Evolutionary conservation across 179 eudicot species (phyloP).

Genomic region (Pouteria campechiana): DNA sequence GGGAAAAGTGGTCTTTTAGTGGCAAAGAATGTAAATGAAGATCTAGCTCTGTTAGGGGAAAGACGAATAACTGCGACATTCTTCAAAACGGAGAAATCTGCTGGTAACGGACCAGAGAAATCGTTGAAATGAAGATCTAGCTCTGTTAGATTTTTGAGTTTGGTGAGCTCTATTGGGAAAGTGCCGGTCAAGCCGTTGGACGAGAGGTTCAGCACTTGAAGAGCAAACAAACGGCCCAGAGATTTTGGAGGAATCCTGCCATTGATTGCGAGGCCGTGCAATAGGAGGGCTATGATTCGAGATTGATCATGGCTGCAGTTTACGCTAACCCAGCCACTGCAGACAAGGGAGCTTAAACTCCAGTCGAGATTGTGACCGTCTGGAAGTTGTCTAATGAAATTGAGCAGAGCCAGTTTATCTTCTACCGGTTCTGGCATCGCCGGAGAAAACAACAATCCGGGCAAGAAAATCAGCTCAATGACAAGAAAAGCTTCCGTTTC

Average conservation of each 20-base stretch:
- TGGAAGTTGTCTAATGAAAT: slow-evolving; percentile 17
- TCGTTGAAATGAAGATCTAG: slow-evolving; percentile 33
- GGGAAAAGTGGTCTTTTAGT: slow-evolving; percentile 32
- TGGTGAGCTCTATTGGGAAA: slow-evolving; percentile 40
- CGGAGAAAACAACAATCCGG: slow-evolving; percentile 11
- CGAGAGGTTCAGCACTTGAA: slow-evolving; percentile 34
- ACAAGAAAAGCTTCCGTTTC: too few relatives aligned
- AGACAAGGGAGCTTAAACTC: slow-evolving; percentile 23
- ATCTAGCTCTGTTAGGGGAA: too few relatives aligned
- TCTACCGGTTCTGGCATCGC: slow-evolving; percentile 40
- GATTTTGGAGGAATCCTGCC: slow-evolving; percentile 37
- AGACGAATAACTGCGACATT: slow-evolving; percentile 28
- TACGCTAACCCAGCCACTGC: slow-evolving; percentile 48
- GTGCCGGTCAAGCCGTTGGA: slow-evolving; percentile 36
- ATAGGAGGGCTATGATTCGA: slow-evolving; percentile 21
- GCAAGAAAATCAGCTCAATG: slow-evolving; percentile 21
- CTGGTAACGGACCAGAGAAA: slow-evolving; percentile 33
- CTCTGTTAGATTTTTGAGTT: slow-evolving; percentile 26
- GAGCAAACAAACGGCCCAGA: slow-evolving; percentile 31
- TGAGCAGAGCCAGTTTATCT: slow-evolving; percentile 54
- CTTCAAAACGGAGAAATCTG: slow-evolving; percentile 28
- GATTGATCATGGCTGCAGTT: slow-evolving; percentile 38
- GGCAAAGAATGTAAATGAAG: too few relatives aligned
- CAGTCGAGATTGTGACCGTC: slow-evolving; percentile 30
- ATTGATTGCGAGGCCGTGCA: slow-evolving; percentile 27